Evolutionary conservation across 495 filamentous ascomycete species (phyloP).

Genomic region (Xylaria venustula): DNA sequence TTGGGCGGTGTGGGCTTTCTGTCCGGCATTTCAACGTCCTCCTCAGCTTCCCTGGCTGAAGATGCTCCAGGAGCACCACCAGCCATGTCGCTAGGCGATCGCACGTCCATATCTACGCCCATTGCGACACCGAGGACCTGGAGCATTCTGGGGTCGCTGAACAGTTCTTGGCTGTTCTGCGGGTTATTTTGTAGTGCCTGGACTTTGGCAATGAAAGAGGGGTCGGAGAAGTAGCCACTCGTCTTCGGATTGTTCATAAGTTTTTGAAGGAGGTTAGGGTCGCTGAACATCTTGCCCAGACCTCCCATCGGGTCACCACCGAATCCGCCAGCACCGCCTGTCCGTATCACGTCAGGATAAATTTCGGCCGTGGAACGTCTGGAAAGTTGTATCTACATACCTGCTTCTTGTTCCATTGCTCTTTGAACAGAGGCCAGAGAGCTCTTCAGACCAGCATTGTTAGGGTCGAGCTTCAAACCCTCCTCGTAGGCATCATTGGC

Average conservation of each 20-base stretch:
- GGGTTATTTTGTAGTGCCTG: constrained; percentile 79
- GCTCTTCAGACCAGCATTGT: constrained; percentile 88
- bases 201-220: constrained; percentile 85
- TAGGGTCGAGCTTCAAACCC: constrained; percentile 85
- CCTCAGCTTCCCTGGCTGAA: constrained; percentile 55
- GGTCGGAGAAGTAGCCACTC: constrained; percentile 75
- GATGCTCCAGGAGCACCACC: constrained; percentile 34
- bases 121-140: constrained; percentile 91
- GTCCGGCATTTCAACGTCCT: constrained; percentile 81
- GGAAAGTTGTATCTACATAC: constrained; percentile 31
- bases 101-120: constrained; percentile 91
- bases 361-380: neutral
- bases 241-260: constrained; percentile 94
- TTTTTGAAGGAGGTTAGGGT: constrained; percentile 86
- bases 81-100: constrained; percentile 50
- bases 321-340: constrained; percentile 41
- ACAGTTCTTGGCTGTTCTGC: constrained; percentile 70
- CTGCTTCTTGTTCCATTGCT: constrained; percentile 80
- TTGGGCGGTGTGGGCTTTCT: constrained; percentile 52
- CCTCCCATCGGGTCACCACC: constrained; percentile 61
- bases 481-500: constrained; percentile 88
- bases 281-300: constrained; percentile 87
- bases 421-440: constrained; percentile 79
- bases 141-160: constrained; percentile 87
- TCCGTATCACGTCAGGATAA: constrained; percentile 1